Percentiles rank a stretch among this genome's conserved stretches.
Evolutionary conservation across 2,329 filamentous ascomycete genomes (phyloP).

Genomic region (Beauveria scarabaeidicola): DNA sequence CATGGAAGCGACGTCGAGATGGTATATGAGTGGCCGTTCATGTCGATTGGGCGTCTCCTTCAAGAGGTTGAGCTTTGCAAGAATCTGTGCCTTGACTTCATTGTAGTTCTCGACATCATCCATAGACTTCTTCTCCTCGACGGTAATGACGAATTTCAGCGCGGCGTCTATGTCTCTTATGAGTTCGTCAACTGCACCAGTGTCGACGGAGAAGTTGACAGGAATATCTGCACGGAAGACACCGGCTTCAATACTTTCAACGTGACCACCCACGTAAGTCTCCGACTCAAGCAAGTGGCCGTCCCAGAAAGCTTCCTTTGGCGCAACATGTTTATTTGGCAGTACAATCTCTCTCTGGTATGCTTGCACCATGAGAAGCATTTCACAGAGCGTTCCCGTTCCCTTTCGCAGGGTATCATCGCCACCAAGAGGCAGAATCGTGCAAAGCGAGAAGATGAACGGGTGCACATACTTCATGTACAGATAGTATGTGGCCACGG

Average conservation of each 20-base stretch:
- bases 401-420: slow-evolving; percentile 92
- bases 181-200: slow-evolving; percentile 81
- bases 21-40: slow-evolving; percentile 88
- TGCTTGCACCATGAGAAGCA: slow-evolving; percentile 98
- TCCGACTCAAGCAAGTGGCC: slow-evolving; percentile 93
- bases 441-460: slow-evolving; percentile 97
- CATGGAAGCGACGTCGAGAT: slow-evolving; percentile 98
- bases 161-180: slow-evolving; percentile 79
- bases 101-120: slow-evolving; percentile 76
- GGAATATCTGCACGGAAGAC: slow-evolving; percentile 96
- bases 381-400: slow-evolving; percentile 97
- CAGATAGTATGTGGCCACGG: slow-evolving; percentile 94
- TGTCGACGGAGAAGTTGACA: slow-evolving; percentile 86
- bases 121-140: slow-evolving; percentile 75
- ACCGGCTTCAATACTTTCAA: slow-evolving; percentile 97
- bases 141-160: slow-evolving; percentile 74
- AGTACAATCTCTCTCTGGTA: slow-evolving; percentile 87
- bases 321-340: slow-evolving; percentile 90
- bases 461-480: slow-evolving; percentile 99
- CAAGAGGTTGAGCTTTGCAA: slow-evolving; percentile 58
- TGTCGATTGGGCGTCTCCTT: slow-evolving; percentile 75
- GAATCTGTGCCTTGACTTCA: slow-evolving; percentile 77
- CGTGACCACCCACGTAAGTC: slow-evolving; percentile 96
- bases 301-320: slow-evolving; percentile 91
- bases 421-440: slow-evolving; percentile 84